Conservation (phyloP, 768 basidiomycete genomes). For the Kwoniella shandongensis region DNA sequence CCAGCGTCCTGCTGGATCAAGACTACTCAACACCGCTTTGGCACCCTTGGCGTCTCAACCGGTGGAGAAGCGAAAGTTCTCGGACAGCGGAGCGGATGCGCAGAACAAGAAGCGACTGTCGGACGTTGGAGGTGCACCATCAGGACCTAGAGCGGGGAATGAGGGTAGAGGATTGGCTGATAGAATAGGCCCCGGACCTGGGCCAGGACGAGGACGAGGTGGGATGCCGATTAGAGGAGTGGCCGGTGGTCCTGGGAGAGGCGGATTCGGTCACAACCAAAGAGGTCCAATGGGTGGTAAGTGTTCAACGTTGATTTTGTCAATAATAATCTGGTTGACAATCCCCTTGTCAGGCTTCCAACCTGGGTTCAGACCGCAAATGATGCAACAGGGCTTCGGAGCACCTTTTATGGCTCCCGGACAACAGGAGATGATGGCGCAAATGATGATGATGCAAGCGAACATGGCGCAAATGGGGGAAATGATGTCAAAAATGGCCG, state of each 20-base stretch:
- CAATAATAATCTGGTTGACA: neutral
- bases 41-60: slow-evolving; percentile 35
- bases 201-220: slow-evolving; percentile 16
- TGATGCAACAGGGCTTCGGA: slow-evolving; percentile 33
- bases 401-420: slow-evolving; percentile 35
- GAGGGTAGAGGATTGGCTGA: slow-evolving; percentile 72
- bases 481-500: slow-evolving; percentile 47
- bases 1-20: slow-evolving; percentile 10
- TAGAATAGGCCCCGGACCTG: slow-evolving; percentile 61
- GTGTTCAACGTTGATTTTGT: neutral
- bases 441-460: slow-evolving; percentile 89
- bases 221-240: slow-evolving; percentile 20
- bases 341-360: slow-evolving; percentile 29
- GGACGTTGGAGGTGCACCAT: slow-evolving; percentile 57
- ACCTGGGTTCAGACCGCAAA: slow-evolving; percentile 27
- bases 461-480: slow-evolving; percentile 62
- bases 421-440: slow-evolving; percentile 69
- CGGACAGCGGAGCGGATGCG: slow-evolving; percentile 16
- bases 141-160: slow-evolving; percentile 70
- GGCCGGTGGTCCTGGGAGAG: slow-evolving; percentile 13
- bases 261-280: slow-evolving; percentile 13
- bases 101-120: slow-evolving; percentile 39
- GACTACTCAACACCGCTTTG: slow-evolving; percentile 44
- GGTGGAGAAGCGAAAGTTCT: slow-evolving; percentile 43
- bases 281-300: slow-evolving; percentile 17